Evolutionary conservation across 352 stramenopile species (phyloP).

Genomic region (Peronospora belbahrii): DNA sequence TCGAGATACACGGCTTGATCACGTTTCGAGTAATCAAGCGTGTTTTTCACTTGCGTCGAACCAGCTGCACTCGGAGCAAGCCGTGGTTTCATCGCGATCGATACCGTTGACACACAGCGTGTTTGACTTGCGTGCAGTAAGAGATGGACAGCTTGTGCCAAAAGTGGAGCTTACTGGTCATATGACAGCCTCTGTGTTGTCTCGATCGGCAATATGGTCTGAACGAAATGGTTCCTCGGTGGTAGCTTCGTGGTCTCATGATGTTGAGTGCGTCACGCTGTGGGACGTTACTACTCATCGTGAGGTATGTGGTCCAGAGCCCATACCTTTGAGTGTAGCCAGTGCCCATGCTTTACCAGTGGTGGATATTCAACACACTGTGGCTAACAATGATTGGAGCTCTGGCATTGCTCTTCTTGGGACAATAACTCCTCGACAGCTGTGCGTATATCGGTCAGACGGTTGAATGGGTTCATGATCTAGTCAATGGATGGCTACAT

Average conservation of each 20-base stretch:
- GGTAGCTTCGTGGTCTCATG: slow-evolving; percentile 26
- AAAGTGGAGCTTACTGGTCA: slow-evolving; percentile 28
- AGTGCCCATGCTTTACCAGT: slow-evolving; percentile 10
- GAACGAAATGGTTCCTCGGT: slow-evolving; percentile 21
- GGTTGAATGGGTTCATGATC: background rate
- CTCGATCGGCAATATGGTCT: slow-evolving; percentile 41
- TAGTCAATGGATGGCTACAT: background rate
- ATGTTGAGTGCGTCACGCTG: slow-evolving; percentile 18
- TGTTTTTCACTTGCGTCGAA: slow-evolving; percentile 32
- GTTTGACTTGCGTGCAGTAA: slow-evolving; percentile 25
- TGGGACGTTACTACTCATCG: slow-evolving; percentile 20
- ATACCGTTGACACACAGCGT: slow-evolving; percentile 34
- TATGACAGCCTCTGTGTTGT: slow-evolving; percentile 34
- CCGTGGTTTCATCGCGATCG: slow-evolving; percentile 40
- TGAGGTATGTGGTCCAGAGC: slow-evolving; percentile 8
- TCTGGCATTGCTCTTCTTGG: slow-evolving; percentile 27
- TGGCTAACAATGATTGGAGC: slow-evolving; percentile 23
- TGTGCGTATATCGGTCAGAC: slow-evolving; percentile 22
- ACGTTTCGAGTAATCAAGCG: slow-evolving; percentile 14
- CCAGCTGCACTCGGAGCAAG: slow-evolving; percentile 22
- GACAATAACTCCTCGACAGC: slow-evolving; percentile 22
- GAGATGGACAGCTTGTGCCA: slow-evolving; percentile 6
- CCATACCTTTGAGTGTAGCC: slow-evolving; percentile 1
- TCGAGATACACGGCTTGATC: slow-evolving; percentile 11
- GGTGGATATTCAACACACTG: slow-evolving; percentile 31